Evolutionary conservation across 2,329 filamentous ascomycete species (phyloP), one percentile per base, ranked within the genome.

Genomic region (Fusarium concolor): DNA sequence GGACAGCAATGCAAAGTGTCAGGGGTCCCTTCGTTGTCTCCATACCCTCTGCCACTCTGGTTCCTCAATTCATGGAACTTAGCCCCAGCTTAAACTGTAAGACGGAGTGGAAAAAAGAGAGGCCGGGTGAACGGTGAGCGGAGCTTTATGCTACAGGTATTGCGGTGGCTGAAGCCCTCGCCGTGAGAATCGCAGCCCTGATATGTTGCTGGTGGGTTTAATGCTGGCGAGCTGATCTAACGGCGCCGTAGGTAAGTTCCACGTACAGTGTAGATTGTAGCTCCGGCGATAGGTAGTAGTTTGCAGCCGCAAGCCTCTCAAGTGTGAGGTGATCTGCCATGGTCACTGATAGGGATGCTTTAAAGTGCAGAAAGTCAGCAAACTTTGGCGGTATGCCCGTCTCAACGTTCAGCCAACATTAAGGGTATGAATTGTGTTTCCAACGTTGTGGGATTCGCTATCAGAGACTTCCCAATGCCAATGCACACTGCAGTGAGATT

Each of bases 41-140:
- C 66, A 69, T 69, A 58, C 47, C 41, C 60, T 56, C 31, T 68
- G 54, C 55, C n/a, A 68, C 65, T 68, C 57, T 65, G 41, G 39
- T 51, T 53, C 37, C 57, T 51, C 61, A 54, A 56, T 64, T 46
- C 37, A 45, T 49, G 58, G 58, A 45, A 24, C 22, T 49, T 64
- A 28, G 39, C 31, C 35, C 41, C 18, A 39, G 31, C 37, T 35
- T 42, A 41, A 39, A 49, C 18, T 65, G 53, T 51, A 39, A 65
- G 41, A 60, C 53, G 50, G 60, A 38, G 14, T 42, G 52, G 57
- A 68, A 56, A 37, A 66, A 49, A 45, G 14, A 47, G 60, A 65
- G 12, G n/a, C 61, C 31, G 65, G 26, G 43, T 50, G 50, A 49
- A 68, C 61, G 65, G 65, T 68, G 65, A 68, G 65, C 26, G 66